Conservation (phyloP, 306 rosid species). For the Geum urbanum region DNA sequence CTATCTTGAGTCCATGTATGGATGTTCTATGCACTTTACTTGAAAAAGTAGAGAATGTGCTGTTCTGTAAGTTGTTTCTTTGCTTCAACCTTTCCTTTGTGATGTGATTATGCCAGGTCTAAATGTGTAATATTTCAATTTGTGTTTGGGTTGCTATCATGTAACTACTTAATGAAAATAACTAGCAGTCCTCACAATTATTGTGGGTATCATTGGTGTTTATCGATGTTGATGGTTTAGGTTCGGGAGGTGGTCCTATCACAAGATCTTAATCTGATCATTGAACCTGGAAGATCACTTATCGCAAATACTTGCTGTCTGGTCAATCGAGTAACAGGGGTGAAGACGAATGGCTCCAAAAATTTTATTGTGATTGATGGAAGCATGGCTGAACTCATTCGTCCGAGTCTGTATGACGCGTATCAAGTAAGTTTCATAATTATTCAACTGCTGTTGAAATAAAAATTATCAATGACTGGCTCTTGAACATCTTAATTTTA, state of each 20-base stretch:
- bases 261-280: constrained; percentile 77
- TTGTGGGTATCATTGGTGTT: not conserved
- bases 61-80: not conserved
- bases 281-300: constrained; percentile 97
- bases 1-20: not conserved
- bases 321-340: constrained; percentile 90
- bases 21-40: not conserved
- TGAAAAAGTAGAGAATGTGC: not conserved
- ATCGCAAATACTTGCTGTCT: constrained; percentile 90
- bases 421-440: constrained; percentile 60
- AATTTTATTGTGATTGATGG: constrained; percentile 91
- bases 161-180: not conserved
- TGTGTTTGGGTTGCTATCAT: not conserved
- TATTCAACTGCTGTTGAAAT: constrained; percentile 10
- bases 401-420: constrained; percentile 94
- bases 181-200: not conserved
- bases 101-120: not conserved
- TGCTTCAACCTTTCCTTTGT: not conserved
- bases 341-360: constrained; percentile 92
- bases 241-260: constrained; percentile 80
- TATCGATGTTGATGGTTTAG: constrained; percentile 34
- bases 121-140: too few relatives aligned
- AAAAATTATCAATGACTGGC: not conserved
- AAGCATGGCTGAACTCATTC: constrained; percentile 98
- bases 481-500: not conserved